These are phyloP conservation scores for Giardia muris DNA, from an alignment of 208 protist species.

Conservation along the genomic window DNA sequence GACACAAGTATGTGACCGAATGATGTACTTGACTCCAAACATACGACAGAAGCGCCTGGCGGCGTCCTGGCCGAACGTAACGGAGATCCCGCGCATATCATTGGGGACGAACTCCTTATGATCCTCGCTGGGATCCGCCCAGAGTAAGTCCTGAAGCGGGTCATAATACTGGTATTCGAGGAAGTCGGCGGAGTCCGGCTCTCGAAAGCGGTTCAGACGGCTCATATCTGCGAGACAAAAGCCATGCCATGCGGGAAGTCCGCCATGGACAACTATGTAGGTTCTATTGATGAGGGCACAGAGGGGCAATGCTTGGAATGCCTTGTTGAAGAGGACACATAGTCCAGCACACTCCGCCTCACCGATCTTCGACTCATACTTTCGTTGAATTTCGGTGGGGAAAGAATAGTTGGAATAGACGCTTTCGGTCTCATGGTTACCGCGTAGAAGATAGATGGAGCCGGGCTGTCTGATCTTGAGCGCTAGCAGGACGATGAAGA, in stretches of 20 bases:
- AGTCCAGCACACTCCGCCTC: not conserved
- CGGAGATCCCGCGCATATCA: not conserved
- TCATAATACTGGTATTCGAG: not conserved
- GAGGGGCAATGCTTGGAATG: not conserved
- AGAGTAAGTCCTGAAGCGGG: slow-evolving; percentile 21
- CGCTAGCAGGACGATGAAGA: slow-evolving; percentile 29
- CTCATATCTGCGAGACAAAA: not conserved
- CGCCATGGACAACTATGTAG: slow-evolving; percentile 9
- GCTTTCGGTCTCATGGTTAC: slow-evolving; percentile 42
- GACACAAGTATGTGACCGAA: slow-evolving; percentile 30
- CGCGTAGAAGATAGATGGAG: slow-evolving; percentile 36
- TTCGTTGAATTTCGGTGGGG: not conserved
- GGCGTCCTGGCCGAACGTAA: not conserved
- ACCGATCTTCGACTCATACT: not conserved
- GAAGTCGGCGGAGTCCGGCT: not conserved
- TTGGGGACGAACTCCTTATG: not conserved
- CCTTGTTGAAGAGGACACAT: too few species aligned
- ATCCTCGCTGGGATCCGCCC: slow-evolving; percentile 15
- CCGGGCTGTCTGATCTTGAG: slow-evolving; percentile 32
- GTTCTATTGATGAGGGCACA: not conserved
- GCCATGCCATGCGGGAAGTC: not conserved
- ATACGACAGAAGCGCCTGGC: not conserved
- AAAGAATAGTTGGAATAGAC: slow-evolving; percentile 57
- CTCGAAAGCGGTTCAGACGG: slow-evolving; percentile 8
- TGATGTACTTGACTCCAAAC: not conserved